Conservation (phyloP, 2,329 filamentous ascomycete species). For the Fusarium circinatum region DNA sequence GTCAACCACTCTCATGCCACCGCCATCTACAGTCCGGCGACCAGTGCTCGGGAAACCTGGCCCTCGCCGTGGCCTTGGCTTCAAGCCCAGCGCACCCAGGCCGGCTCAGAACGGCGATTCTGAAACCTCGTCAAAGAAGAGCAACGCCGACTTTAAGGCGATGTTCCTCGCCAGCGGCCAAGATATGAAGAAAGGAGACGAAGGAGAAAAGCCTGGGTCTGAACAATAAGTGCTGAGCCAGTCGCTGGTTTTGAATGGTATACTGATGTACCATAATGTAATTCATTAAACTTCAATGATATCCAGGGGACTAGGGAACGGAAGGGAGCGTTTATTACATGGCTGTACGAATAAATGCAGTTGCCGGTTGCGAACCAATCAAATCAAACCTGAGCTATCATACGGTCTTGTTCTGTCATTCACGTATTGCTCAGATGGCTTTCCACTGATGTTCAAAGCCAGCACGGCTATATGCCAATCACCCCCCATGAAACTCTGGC, state of each 20-base stretch:
- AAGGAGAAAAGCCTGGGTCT: neutral
- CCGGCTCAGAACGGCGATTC: slow-evolving; percentile 29
- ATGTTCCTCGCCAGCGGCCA: slow-evolving; percentile 53
- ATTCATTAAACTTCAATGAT: slow-evolving; percentile 30
- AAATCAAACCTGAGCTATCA: neutral
- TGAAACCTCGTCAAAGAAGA: slow-evolving; percentile 55
- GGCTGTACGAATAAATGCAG: slow-evolving; percentile 6
- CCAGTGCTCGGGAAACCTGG: slow-evolving; percentile 54
- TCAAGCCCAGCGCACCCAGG: slow-evolving; percentile 46
- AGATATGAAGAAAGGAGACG: slow-evolving; percentile 16
- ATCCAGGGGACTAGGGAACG: slow-evolving; percentile 13
- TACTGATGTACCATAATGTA: slow-evolving; percentile 35
- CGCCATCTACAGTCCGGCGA: slow-evolving; percentile 55
- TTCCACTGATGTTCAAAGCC: neutral
- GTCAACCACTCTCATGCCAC: slow-evolving; percentile 54
- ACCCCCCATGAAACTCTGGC: neutral
- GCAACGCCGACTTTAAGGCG: slow-evolving; percentile 69
- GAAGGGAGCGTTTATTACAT: neutral
- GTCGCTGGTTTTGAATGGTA: slow-evolving; percentile 10
- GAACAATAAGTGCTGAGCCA: slow-evolving; percentile 7
- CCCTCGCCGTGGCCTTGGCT: slow-evolving; percentile 57
- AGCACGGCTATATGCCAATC: neutral
- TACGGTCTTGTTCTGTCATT: neutral
- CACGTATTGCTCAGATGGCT: neutral
- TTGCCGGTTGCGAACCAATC: neutral